A percentile compares a stretch with the other conserved stretches of the same genome.
Evolutionary conservation across 805 yeast species (phyloP).

Genomic region (Teunomyces pallodes): DNA sequence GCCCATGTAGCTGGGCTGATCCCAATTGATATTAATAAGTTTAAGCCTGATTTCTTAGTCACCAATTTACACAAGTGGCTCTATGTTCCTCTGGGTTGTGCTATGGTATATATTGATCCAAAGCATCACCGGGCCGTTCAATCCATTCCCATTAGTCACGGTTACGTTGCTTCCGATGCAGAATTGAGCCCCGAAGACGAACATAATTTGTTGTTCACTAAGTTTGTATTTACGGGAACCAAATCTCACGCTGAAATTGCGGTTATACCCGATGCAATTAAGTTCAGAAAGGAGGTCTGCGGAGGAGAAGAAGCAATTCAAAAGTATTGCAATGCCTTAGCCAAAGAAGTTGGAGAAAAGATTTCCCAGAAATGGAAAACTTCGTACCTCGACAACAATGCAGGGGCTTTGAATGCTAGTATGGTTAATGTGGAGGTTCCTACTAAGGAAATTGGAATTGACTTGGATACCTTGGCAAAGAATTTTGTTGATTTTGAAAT

Average conservation of each 20-base stretch:
- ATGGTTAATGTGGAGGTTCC: constrained; percentile 47
- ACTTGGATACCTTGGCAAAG: constrained; percentile 7
- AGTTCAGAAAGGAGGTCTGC: constrained; percentile 51
- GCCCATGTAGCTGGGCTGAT: constrained; percentile 67
- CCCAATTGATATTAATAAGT: constrained; percentile 37
- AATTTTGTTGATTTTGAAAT: constrained; percentile 8
- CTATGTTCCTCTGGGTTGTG: constrained; percentile 55
- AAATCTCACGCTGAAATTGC: constrained; percentile 42
- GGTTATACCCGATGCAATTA: constrained; percentile 47
- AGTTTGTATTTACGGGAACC: constrained; percentile 54
- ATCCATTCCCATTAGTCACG: constrained; percentile 57
- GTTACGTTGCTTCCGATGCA: constrained; percentile 35
- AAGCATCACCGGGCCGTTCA: constrained; percentile 50
- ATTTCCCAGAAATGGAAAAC: constrained; percentile 43
- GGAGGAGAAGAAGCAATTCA: constrained; percentile 59
- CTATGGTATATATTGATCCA: constrained; percentile 55
- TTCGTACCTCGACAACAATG: constrained; percentile 32
- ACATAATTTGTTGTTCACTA: constrained; percentile 33
- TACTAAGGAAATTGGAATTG: constrained; percentile 11
- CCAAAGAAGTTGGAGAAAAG: constrained; percentile 39
- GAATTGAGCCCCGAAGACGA: constrained; percentile 19
- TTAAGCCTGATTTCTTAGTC: constrained; percentile 58
- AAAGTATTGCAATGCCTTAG: constrained; percentile 46
- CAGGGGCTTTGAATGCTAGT: constrained; percentile 34
- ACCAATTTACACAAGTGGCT: constrained; percentile 73